Base-by-base conservation (phyloP, 345 rosid genomes). In the Carallia brachiata region DNA sequence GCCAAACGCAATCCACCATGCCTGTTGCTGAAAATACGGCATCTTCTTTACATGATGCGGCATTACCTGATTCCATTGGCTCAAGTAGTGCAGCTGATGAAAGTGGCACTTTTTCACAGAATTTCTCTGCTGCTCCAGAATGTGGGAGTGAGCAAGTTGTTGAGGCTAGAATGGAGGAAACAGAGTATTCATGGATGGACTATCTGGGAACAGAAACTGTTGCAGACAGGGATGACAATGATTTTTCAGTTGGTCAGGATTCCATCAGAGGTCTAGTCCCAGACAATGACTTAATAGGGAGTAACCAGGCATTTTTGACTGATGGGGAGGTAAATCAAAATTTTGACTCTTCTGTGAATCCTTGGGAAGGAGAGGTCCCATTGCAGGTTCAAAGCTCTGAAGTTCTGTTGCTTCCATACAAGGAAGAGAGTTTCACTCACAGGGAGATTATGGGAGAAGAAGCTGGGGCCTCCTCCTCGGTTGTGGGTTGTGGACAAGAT, bases 341-440 rank as follows among this genome's bases (percentile, higher is more conserved):
- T 63, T 74, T 75, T 32, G 66, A 79, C 52, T 81, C 89, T 78
- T 85, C 90, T 37, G 80, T 70, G 70, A 85, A 88, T 82, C 80
- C 84, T 67, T 80, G 85, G 84, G 89, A 90, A 60, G 95, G 89
- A 36, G 91, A 89, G 78, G 86, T 75, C 59, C 95, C 93, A 34
- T 68, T 79, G 68, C 72, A 74, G 78, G 90, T 87, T 68, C 82
- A 77, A 78, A 85, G 85, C 74, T 86, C 95, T 19, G 85, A 86
- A 75, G 83, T 96, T 79, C 75, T 90, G 56, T 73, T 90, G 76
- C 90, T 92, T 80, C 96, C 96, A 6, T 92, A 84, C 76, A 78
- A 81, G 77, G 97, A 88, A 77, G 90, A 87, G 66, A 74, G 73
- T 70, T 67, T 75, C 39, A 62, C 55, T 65, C 48, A 66, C 10